Percentiles rank a stretch among this genome's conserved stretches.
Evolutionary conservation across 306 rosid genomes (phyloP).

Genomic region (Inga oerstediana): DNA sequence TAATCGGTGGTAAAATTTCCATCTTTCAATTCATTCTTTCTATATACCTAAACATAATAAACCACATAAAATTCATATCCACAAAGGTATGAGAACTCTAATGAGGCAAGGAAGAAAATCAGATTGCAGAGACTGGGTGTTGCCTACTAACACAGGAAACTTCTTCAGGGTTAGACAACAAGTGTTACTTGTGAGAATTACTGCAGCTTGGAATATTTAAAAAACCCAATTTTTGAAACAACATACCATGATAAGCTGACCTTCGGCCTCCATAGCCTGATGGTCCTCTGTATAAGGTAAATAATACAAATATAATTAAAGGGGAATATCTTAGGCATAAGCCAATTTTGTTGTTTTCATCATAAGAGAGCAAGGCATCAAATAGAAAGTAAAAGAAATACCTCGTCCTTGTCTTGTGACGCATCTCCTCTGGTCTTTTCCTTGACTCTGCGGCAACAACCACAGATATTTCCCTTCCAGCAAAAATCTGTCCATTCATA

Average conservation of each 20-base stretch:
- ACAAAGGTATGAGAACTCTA: conserved; percentile 1
- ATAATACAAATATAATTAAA: conserved; percentile 23
- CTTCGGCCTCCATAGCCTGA: conserved; percentile 66
- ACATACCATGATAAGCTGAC: conserved; percentile 80
- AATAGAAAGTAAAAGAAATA: conserved; percentile 34
- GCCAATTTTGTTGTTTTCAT: neutral
- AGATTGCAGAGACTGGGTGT: neutral
- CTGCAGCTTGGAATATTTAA: neutral
- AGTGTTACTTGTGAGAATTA: neutral
- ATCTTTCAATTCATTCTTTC: conserved; percentile 4
- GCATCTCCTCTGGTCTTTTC: conserved; percentile 99
- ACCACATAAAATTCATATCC: neutral
- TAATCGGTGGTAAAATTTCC: conserved; percentile 8
- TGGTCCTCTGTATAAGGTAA: conserved; percentile 64
- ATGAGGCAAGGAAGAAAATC: neutral
- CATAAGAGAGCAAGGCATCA: neutral
- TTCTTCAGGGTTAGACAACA: neutral
- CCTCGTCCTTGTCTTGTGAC: conserved; percentile 73
- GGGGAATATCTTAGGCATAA: neutral
- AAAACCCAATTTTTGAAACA: neutral
- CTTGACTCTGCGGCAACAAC: conserved; percentile 94
- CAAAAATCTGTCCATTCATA: conserved; percentile 92
- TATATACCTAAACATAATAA: neutral
- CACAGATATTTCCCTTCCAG: conserved; percentile 96
- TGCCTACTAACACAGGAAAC: conserved; percentile 7